These are phyloP conservation scores for Vitis rupestris DNA, from an alignment of 164 flowering plant genomes.

Conservation along the genomic window DNA sequence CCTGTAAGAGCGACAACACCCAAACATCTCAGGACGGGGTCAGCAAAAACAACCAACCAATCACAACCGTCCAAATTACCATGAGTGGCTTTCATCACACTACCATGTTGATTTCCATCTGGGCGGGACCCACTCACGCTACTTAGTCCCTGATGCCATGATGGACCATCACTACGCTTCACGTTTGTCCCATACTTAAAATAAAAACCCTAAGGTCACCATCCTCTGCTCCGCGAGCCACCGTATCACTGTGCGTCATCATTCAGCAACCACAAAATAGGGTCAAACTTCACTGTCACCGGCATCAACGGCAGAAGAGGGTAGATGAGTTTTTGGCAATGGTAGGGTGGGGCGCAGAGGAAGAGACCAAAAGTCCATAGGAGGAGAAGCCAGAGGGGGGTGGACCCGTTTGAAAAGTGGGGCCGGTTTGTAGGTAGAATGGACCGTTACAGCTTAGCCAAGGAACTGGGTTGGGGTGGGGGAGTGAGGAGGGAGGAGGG, in stretches of 20 bases:
- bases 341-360: too few relatives aligned
- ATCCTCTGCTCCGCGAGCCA: background rate
- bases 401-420: too few relatives aligned
- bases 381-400: too few relatives aligned
- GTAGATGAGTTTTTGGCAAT: too few relatives aligned
- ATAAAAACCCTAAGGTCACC: background rate
- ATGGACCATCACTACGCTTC: constrained; percentile 24
- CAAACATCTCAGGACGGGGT: constrained; percentile 4
- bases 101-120: constrained; percentile 8
- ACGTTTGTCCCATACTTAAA: background rate
- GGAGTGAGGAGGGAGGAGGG: background rate
- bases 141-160: constrained; percentile 21
- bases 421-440: background rate
- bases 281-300: too few relatives aligned
- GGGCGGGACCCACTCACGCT: constrained; percentile 17
- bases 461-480: background rate
- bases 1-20: background rate
- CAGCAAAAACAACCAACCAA: constrained; percentile 17
- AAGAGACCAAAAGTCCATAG: too few relatives aligned
- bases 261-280: too few relatives aligned
- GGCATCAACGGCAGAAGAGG: too few relatives aligned
- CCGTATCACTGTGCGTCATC: background rate
- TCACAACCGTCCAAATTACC: constrained; percentile 27
- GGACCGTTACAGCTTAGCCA: constrained; percentile 14
- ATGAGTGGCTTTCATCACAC: constrained; percentile 12